A percentile compares a stretch with the other conserved stretches of the same genome.
phyloP scores from a whole-genome alignment of 495 filamentous ascomycete genomes.

The Friedmanniomyces simplex region DNA sequence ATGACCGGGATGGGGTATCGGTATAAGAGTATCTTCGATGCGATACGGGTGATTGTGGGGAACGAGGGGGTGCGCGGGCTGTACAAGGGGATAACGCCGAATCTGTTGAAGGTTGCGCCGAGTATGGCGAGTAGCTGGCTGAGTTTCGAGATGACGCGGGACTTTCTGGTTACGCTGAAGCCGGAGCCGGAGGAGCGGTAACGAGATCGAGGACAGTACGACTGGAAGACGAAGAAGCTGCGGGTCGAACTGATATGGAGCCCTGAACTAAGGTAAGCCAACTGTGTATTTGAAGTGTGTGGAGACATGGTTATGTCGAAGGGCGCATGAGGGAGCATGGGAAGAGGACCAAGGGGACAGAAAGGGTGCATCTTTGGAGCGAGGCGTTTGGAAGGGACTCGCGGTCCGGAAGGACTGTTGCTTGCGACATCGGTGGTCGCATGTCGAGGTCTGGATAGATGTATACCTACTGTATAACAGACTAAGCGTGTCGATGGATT shows the following conservation, averaged over 20 bases:
- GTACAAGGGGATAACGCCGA: conserved; percentile 90
- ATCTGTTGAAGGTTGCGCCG: conserved; percentile 90
- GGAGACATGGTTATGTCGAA: too few relatives aligned
- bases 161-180: conserved; percentile 55
- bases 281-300: too few relatives aligned
- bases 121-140: conserved; percentile 99
- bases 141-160: conserved; percentile 86
- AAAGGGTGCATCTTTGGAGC: background rate
- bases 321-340: background rate
- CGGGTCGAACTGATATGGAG: too few relatives aligned
- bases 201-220: background rate
- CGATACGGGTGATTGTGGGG: conserved; percentile 65
- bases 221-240: too few relatives aligned
- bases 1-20: conserved; percentile 98
- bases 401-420: background rate
- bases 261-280: too few relatives aligned
- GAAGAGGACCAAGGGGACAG: background rate
- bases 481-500: background rate
- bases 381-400: background rate
- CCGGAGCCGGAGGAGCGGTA: conserved; percentile 5
- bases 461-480: background rate
- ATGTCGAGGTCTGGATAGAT: background rate
- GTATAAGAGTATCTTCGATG: conserved; percentile 79
- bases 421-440: background rate
- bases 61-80: conserved; percentile 69